Base-by-base conservation (phyloP, 1,284 basidiomycete species). In the Phellinidium pouzarii region DNA sequence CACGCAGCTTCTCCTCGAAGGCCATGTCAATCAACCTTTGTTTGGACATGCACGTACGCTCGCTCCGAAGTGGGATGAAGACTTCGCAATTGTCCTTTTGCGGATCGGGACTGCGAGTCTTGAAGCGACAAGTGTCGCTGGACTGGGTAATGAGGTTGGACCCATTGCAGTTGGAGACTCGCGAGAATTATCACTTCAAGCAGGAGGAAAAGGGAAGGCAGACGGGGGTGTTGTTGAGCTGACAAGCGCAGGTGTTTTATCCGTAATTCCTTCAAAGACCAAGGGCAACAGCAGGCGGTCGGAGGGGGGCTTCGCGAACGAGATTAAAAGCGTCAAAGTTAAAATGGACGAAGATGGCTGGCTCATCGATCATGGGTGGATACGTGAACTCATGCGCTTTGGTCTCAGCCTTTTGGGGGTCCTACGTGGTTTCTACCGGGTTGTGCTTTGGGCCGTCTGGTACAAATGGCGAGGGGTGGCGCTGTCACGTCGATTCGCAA, bases 101-200 rank as follows among this genome's bases (percentile, higher is more conserved):
- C 77, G 86, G 20, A 70, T 87, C 14, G 84, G 84, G 6, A 84
- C 82, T 0, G 84, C 83, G 2, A 84, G 82, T 60, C 68, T 89
- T 46, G 85, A 88, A 63, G 81, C 82, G 0, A 87, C 84, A 0
- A 79, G 78, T 48, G 72, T 84, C 17, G 74, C 79, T 17, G 87
- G 86, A 1, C 74, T 85, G 61, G 81, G 82, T 1, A 87, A 89
- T 60, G 85, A 89, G 64, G 79, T 87, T 19, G 77, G 77, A 17
- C 69, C 74, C 1, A 70, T 87, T 31, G 59, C 71, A 42, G 67
- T 71, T 23, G 57, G 68, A 49, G 66, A 60, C 47, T 59, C 65
- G 2, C 44, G 43, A n/a, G 46, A 43, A 26, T 44, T 50, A 38
- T 45, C 46, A 25, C 22, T 47, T 17, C 29, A 48, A 14, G 22